Evolutionary conservation across 306 rosid species (phyloP).

Genomic region (Trichosanthes truncata): DNA sequence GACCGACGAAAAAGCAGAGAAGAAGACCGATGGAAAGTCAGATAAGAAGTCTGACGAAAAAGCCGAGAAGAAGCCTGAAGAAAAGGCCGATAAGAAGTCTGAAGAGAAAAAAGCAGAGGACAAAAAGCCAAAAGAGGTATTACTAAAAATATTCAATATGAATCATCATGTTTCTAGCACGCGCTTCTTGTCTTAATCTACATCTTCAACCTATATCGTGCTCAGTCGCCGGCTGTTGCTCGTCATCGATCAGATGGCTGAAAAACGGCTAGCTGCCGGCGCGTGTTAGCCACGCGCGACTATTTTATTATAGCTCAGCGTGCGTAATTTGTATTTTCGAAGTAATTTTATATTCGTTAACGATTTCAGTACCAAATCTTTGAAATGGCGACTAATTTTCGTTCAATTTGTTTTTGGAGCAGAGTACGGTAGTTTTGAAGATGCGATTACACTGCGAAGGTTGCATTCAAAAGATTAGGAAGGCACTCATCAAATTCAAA

Average conservation of each 20-base stretch:
- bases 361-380: background rate
- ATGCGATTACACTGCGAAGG: conserved; percentile 82
- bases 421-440: conserved; percentile 65
- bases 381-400: conserved; percentile 2
- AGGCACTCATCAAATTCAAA: conserved; percentile 32
- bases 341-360: background rate
- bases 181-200: background rate
- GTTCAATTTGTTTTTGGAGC: conserved; percentile 20
- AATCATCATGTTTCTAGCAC: background rate
- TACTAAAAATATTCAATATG: background rate
- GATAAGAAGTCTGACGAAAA: conserved; percentile 15
- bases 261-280: background rate
- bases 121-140: conserved; percentile 41
- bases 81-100: background rate
- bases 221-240: background rate
- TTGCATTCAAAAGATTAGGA: conserved; percentile 58
- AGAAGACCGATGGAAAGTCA: background rate
- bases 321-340: background rate
- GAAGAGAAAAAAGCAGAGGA: conserved; percentile 20
- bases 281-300: too few species aligned
- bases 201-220: background rate
- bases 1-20: conserved; percentile 19
- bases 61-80: conserved; percentile 39
- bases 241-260: too few species aligned
- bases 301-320: background rate